phyloP scores from a whole-genome alignment of 2,329 filamentous ascomycete genomes.

The Drechslerella coelobrocha region DNA sequence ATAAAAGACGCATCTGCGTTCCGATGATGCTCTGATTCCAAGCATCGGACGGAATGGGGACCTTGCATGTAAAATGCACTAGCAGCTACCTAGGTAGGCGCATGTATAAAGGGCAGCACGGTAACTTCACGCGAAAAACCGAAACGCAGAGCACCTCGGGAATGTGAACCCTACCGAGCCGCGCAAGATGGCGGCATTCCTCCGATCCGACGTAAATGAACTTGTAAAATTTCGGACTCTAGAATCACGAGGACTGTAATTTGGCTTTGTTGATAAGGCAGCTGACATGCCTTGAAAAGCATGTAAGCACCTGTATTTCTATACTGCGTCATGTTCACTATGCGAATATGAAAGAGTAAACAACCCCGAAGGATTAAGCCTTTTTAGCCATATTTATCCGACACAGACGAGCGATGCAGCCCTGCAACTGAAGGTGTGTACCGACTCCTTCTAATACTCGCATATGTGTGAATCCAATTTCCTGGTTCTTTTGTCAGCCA shows the following conservation, averaged over 20 bases:
- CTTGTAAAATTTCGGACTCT: background rate
- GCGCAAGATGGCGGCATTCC: conserved; percentile 42
- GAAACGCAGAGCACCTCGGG: conserved; percentile 41
- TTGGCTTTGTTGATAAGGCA: no score
- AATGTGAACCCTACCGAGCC: conserved; percentile 19
- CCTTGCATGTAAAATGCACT: conserved; percentile 30
- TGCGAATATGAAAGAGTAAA: no score
- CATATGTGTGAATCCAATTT: conserved; percentile 99
- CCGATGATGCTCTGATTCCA: conserved; percentile 16
- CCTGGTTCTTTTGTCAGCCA: conserved; percentile 58
- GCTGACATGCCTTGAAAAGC: no score
- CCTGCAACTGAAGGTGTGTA: conserved; percentile 89
- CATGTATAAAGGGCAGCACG: background rate
- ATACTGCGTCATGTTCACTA: no score
- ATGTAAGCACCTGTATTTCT: no score
- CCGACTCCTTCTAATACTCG: conserved; percentile 97
- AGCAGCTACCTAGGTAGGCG: background rate
- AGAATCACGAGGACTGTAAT: background rate
- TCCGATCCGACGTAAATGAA: conserved; percentile 32
- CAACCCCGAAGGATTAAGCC: background rate
- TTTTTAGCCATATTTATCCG: conserved; percentile 80
- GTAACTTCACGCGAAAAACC: conserved; percentile 7
- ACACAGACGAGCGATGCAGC: conserved; percentile 87
- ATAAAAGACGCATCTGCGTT: conserved; percentile 40
- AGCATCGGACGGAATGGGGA: conserved; percentile 32